phyloP scores from a whole-genome alignment of 345 rosid genomes.

The Geranium rotundifolium region DNA sequence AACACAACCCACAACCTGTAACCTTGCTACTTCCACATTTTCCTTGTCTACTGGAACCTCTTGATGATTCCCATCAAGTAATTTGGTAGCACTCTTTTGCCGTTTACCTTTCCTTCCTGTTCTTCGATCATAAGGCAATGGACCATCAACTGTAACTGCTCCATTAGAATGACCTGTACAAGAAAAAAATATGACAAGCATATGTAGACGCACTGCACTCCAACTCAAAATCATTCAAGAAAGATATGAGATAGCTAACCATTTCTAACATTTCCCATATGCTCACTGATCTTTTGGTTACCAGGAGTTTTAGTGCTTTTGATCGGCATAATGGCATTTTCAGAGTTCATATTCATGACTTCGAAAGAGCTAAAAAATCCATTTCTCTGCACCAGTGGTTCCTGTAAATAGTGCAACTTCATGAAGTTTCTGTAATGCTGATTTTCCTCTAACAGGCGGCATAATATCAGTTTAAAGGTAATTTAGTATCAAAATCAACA shows the following conservation, averaged over 20 bases:
- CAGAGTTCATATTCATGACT: conserved; percentile 15
- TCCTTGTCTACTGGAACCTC: conserved; percentile 34
- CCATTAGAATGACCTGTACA: conserved; percentile 36
- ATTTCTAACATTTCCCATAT: conserved; percentile 28
- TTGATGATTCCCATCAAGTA: conserved; percentile 39
- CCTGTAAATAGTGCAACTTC: conserved; percentile 25
- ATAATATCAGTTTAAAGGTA: conserved; percentile 1
- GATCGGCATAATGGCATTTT: conserved; percentile 18
- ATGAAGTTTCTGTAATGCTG: neutral
- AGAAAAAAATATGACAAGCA: conserved; percentile 8
- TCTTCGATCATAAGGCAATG: conserved; percentile 34
- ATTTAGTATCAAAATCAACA: conserved; percentile 2
- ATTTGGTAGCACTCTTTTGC: conserved; percentile 48
- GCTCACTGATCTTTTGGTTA: conserved; percentile 11
- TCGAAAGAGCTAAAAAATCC: conserved; percentile 25
- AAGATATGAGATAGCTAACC: conserved; percentile 27
- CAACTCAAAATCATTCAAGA: conserved; percentile 3
- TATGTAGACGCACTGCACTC: conserved; percentile 1
- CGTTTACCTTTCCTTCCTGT: conserved; percentile 70
- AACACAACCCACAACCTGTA: conserved; percentile 12
- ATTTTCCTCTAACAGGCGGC: conserved; percentile 6
- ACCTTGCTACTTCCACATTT: conserved; percentile 25
- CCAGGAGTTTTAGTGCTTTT: conserved; percentile 11
- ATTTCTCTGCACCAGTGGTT: conserved; percentile 20
- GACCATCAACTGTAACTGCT: conserved; percentile 30